Base-by-base conservation (phyloP, 2,329 filamentous ascomycete genomes). In the Fusarium vanettenii region DNA sequence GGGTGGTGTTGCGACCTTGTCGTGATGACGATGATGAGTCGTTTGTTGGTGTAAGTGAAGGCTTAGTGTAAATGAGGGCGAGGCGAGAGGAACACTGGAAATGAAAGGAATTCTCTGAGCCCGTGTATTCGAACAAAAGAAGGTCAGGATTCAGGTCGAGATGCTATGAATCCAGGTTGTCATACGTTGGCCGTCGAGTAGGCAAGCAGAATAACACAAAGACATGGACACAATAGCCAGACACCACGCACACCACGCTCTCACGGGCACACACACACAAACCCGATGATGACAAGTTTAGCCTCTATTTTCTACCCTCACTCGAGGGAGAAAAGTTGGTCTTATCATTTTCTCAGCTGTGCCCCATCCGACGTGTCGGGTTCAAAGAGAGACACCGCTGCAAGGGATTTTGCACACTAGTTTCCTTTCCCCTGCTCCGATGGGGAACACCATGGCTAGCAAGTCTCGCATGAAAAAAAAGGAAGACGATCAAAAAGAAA, bases 161-260 rank as follows among this genome's bases (percentile, higher is more conserved):
- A 65, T 22, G 57, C 27, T 35, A 72, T 64, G 50, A 25, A 52
- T 48, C 48, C 71, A 64, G 43, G 52, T 35, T 60, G 61, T 75
- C 60, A 59, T 62, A 74, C 63, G n/a, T 67, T 35, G 37, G 57
- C 37, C 61, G 50, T 66, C 66, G 27, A 60, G 48, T 61, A 60
- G 64, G 43, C 59, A 72, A 48, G 62, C 60, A 52, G 48, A 73
- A 59, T 67, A 61, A 73, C 59, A 72, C 65, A 72, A 56, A 70
- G 62, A 62, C 66, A 64, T 29, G 45, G 22, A 50, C 27, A 39
- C 48, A 37, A 55, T 37, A 56, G 39, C 35, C 48, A 70, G 27
- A 56, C 60, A 72, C 68, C 22, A 62, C 65, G 55, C 61, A 59
- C 48, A 66, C 37, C 56, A 37, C 27, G 25, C 20, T 20, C 43